Evolutionary conservation across 2,329 filamentous ascomycete species (phyloP).

Genomic region (Ceratocystis cacaofunesta): DNA sequence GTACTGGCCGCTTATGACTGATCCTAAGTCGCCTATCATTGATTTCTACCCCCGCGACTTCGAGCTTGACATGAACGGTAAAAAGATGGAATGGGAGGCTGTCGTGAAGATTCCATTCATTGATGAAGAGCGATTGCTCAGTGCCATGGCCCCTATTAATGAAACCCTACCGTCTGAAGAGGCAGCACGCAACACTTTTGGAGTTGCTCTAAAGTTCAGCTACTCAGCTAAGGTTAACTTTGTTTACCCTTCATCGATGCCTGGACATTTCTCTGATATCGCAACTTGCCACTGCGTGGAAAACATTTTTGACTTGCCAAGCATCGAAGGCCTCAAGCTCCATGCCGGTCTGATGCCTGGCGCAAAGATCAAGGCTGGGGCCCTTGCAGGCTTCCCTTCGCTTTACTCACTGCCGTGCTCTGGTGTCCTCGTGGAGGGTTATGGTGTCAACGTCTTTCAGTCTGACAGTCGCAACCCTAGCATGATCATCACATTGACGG

Average conservation of each 20-base stretch:
- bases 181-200: conserved; percentile 73
- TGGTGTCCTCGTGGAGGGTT: conserved; percentile 54
- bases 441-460: conserved; percentile 89
- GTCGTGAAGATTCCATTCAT: conserved; percentile 99
- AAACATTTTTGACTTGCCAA: conserved; percentile 90
- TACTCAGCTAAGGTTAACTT: conserved; percentile 66
- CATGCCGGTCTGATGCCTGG: conserved; percentile 72
- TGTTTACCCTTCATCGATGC: conserved; percentile 72
- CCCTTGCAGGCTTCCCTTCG: conserved; percentile 88
- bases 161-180: conserved; percentile 62
- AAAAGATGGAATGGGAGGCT: conserved; percentile 99
- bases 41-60: conserved; percentile 98
- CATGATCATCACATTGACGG: conserved; percentile 74
- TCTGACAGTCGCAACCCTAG: conserved; percentile 93
- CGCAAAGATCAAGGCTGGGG: conserved; percentile 63
- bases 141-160: conserved; percentile 77
- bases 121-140: conserved; percentile 70
- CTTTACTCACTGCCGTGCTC: conserved; percentile 73
- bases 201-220: conserved; percentile 83
- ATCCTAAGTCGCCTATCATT: conserved; percentile 76
- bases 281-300: conserved; percentile 78
- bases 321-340: conserved; percentile 76
- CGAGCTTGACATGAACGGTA: conserved; percentile 96
- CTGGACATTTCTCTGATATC: conserved; percentile 82
- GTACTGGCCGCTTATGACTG: conserved; percentile 89